phyloP scores from a whole-genome alignment of 768 basidiomycete genomes.

The Galerina sulciceps region DNA sequence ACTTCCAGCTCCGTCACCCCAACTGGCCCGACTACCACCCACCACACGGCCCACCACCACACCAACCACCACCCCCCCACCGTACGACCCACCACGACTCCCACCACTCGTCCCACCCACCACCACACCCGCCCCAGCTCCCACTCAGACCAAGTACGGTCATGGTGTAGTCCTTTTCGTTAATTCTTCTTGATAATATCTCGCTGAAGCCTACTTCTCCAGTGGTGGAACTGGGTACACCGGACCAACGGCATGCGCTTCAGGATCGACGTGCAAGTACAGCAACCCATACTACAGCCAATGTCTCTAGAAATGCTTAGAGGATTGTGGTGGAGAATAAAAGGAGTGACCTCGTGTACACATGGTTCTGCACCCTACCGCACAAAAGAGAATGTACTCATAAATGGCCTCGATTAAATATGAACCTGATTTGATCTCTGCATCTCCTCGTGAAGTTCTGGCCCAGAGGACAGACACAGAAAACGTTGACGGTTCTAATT shows the following conservation, averaged over 20 bases:
- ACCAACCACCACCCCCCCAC: conserved; percentile 1
- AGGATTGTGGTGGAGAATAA: neutral
- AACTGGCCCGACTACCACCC: conserved; percentile 1
- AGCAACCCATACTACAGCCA: conserved; percentile 10
- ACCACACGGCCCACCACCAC: neutral
- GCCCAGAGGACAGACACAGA: too few relatives aligned
- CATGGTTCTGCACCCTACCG: too few relatives aligned
- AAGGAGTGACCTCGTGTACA: too few relatives aligned
- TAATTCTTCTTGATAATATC: neutral
- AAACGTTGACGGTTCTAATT: too few relatives aligned
- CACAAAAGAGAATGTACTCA: too few relatives aligned
- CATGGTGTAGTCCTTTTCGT: conserved; percentile 33
- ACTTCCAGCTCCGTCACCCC: conserved; percentile 13
- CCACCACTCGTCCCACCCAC: neutral
- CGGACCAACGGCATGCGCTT: conserved; percentile 5
- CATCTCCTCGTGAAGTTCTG: too few relatives aligned
- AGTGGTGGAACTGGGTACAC: conserved; percentile 23
- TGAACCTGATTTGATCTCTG: too few relatives aligned
- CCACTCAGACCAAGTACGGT: conserved; percentile 38
- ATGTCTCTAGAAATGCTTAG: neutral
- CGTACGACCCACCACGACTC: conserved; percentile 8
- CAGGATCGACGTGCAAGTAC: conserved; percentile 2
- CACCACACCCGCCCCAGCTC: conserved; percentile 25
- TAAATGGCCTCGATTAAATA: too few relatives aligned
- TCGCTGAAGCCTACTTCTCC: neutral